A percentile compares a stretch with the other conserved stretches of the same genome.
Evolutionary conservation across 768 basidiomycete species (phyloP).

Genomic region (Cyathus striatus): DNA sequence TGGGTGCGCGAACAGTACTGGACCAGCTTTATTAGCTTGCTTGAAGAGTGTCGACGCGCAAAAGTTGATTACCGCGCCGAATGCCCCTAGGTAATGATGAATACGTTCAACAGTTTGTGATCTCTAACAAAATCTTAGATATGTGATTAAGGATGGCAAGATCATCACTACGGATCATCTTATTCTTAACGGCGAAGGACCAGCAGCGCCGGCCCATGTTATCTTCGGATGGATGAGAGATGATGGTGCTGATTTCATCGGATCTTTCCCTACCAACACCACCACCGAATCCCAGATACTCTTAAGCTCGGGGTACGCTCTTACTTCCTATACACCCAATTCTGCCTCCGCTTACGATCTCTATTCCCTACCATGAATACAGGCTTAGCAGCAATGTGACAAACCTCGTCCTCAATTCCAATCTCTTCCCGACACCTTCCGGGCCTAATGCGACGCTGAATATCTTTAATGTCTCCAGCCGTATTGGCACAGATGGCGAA

Average conservation of each 20-base stretch:
- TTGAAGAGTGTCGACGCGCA: constrained; percentile 25
- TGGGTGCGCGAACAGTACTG: constrained; percentile 28
- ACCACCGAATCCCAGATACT: constrained; percentile 11
- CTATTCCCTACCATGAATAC: too few relatives aligned
- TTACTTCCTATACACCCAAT: constrained; percentile 11
- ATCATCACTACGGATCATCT: constrained; percentile 34
- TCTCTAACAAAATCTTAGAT: too few relatives aligned
- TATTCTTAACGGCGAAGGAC: constrained; percentile 30
- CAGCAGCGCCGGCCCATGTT: constrained; percentile 36
- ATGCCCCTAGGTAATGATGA: constrained; percentile 18
- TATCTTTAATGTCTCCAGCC: constrained; percentile 41
- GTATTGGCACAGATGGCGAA: constrained; percentile 38
- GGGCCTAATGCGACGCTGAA: constrained; percentile 30
- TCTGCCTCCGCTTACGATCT: too few relatives aligned
- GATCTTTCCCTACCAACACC: constrained; percentile 15
- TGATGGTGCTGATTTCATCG: constrained; percentile 43
- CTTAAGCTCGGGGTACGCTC: constrained; percentile 12
- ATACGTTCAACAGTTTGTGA: too few relatives aligned
- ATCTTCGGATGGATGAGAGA: constrained; percentile 48
- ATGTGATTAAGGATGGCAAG: constrained; percentile 42
- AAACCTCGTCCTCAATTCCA: constrained; percentile 8
- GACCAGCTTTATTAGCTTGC: constrained; percentile 33
- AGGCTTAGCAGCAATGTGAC: constrained; percentile 7
- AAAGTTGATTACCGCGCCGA: constrained; percentile 30
- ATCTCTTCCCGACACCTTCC: constrained; percentile 35